These are phyloP conservation scores for Wallacemonas sp. DNA, from an alignment of 208 protist species.

Conservation along the genomic window DNA sequence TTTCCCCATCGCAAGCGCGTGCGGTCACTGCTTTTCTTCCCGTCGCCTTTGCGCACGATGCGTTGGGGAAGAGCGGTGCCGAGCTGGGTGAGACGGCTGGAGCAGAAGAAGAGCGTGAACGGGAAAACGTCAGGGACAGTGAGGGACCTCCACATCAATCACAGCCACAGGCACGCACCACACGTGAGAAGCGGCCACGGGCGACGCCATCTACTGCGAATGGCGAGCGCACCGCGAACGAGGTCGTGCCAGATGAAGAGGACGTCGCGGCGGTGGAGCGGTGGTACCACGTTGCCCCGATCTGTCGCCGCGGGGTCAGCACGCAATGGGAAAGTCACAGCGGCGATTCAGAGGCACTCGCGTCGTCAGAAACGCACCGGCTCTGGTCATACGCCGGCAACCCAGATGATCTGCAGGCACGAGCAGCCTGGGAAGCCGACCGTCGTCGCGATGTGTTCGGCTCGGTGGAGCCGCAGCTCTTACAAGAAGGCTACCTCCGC, in stretches of 20 bases:
- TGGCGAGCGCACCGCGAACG: no score
- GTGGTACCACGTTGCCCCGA: neutral
- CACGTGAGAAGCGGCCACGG: no score
- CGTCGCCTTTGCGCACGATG: conserved; percentile 22
- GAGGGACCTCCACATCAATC: no score
- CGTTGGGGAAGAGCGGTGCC: conserved; percentile 27
- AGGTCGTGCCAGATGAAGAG: neutral
- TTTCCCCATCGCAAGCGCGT: conserved; percentile 11
- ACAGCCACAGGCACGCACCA: no score
- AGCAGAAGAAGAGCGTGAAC: neutral
- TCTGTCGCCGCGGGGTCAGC: neutral
- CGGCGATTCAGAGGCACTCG: neutral
- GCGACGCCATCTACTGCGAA: no score
- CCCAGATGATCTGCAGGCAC: neutral
- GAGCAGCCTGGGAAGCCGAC: conserved; percentile 6
- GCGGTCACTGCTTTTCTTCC: conserved; percentile 62
- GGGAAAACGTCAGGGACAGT: neutral
- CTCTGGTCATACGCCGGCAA: conserved; percentile 12
- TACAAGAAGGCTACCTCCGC: conserved; percentile 65
- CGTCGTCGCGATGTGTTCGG: conserved; percentile 60
- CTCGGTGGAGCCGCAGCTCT: conserved; percentile 67
- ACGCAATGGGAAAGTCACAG: conserved; percentile 14
- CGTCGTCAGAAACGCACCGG: neutral
- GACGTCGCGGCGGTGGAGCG: neutral
- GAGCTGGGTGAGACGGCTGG: neutral